Evolutionary conservation across 495 filamentous ascomycete genomes (phyloP), one percentile per base, ranked within the genome.

Genomic region (Penicillium desertorum): DNA sequence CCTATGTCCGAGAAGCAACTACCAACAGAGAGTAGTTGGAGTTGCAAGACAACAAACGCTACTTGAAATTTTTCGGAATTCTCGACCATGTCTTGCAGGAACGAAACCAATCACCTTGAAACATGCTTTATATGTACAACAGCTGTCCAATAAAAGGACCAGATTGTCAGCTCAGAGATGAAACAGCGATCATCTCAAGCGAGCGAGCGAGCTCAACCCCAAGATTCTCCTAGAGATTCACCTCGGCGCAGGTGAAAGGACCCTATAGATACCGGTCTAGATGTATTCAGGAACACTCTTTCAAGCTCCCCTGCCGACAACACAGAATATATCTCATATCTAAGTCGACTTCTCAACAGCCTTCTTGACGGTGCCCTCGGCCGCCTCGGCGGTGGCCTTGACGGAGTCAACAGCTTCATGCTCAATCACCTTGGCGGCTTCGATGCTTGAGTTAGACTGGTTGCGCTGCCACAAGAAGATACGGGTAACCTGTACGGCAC

Each of bases 401-500:
- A 63, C 71, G 39, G 67, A 69, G 5, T 73, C 77, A 65, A 78
- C 76, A 2, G 76, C 71, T 43, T 78, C 76, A 29, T 78, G 62
- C 55, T 71, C 79, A 54, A 81, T 68, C 29, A 79, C 76, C 67
- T 82, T 76, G 51, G 70, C 80, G 50, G 77, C 71, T 49, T 78
- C 76, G 52, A 72, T 64, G 30, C 73, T 54, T 3, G 62, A 77
- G 14, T 68, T 71, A 64, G 79, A 79, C 87, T 85, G 69, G 59
- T 76, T 81, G 60, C 73, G 67, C 62, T 86, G 82, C 70, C 85
- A 95, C 67, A 84, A 50, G 61, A 80, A 60, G 65, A 98, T 96
- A 61, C 94, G 86, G 56, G 75, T 73, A 54, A 91, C 79, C 79
- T 98, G 94, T 53, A 89, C 82, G 47, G 87, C 73, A 61, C 95